Evolutionary conservation across 2,329 filamentous ascomycete genomes (phyloP).

Genomic region (Cryphonectria carpinicola): DNA sequence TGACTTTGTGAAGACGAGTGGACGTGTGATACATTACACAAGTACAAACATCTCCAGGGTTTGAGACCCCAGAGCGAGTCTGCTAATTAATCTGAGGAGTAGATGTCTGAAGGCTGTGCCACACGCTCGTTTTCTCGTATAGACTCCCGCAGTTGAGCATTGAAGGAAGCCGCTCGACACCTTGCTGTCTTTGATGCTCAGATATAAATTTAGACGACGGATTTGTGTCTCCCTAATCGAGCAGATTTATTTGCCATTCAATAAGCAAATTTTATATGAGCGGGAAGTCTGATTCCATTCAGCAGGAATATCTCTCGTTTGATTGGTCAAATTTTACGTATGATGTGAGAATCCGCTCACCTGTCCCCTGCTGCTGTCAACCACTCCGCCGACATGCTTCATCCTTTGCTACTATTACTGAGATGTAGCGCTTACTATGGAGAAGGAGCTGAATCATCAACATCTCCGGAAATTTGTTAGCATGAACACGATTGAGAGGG

Average conservation of each 20-base stretch:
- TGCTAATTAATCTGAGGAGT: background rate
- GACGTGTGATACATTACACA: background rate
- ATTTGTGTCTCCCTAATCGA: background rate
- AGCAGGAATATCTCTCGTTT: background rate
- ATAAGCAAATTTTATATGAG: background rate
- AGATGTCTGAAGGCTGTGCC: background rate
- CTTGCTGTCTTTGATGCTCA: background rate
- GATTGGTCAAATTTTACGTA: background rate
- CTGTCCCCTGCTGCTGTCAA: background rate
- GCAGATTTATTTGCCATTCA: background rate
- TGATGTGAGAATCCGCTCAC: background rate
- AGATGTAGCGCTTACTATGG: background rate
- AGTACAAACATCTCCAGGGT: background rate
- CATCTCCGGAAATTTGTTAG: background rate
- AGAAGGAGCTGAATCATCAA: background rate
- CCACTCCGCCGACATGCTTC: background rate
- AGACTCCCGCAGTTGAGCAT: background rate
- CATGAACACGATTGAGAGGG: background rate
- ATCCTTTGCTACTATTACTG: background rate
- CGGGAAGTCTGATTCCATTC: background rate
- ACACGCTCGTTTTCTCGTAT: background rate
- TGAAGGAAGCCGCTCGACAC: background rate
- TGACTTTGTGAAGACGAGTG: background rate
- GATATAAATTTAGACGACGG: background rate
- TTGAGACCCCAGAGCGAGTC: background rate